Evolutionary conservation across 192 early-diverging fungal species (phyloP).

Genomic region (Spinellus fusiger): DNA sequence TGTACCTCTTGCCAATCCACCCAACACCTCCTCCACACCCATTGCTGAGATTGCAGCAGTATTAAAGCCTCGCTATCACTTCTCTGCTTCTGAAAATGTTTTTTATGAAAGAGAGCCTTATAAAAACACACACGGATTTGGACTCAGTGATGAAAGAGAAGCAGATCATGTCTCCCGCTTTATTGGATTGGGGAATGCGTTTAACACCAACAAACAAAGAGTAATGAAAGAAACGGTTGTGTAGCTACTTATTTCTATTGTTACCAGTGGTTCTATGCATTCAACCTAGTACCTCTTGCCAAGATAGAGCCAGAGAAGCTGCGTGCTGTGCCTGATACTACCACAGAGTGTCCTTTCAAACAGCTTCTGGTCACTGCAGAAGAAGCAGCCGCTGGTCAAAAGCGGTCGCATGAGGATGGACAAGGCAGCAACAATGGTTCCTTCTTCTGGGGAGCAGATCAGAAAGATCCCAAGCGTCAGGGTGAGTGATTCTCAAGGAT

Average conservation of each 20-base stretch:
- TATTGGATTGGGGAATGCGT: constrained; percentile 69
- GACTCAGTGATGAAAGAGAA: constrained; percentile 14
- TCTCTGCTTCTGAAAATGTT: constrained; percentile 56
- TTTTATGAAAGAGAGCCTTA: constrained; percentile 90
- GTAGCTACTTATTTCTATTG: not conserved
- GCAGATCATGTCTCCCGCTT: constrained; percentile 71
- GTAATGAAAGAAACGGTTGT: constrained; percentile 19
- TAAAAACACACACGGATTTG: constrained; percentile 44
- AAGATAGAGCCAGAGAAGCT: constrained; percentile 23
- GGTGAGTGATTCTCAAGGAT: not conserved
- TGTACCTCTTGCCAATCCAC: not conserved
- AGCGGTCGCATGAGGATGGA: constrained; percentile 9
- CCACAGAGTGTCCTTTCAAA: constrained; percentile 48
- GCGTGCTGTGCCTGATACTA: constrained; percentile 38
- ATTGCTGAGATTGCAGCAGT: constrained; percentile 42
- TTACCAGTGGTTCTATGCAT: constrained; percentile 84
- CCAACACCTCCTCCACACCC: not conserved
- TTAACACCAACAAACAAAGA: constrained; percentile 59
- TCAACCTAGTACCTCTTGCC: constrained; percentile 71
- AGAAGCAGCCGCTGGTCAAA: constrained; percentile 23
- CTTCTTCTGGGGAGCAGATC: constrained; percentile 42
- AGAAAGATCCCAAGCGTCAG: constrained; percentile 14
- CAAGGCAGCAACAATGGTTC: constrained; percentile 19
- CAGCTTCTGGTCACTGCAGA: constrained; percentile 17
- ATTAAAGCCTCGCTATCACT: constrained; percentile 85